Evolutionary conservation across 2,329 filamentous ascomycete species (phyloP).

Genomic region (Ophiocordyceps camponoti-saundersi): DNA sequence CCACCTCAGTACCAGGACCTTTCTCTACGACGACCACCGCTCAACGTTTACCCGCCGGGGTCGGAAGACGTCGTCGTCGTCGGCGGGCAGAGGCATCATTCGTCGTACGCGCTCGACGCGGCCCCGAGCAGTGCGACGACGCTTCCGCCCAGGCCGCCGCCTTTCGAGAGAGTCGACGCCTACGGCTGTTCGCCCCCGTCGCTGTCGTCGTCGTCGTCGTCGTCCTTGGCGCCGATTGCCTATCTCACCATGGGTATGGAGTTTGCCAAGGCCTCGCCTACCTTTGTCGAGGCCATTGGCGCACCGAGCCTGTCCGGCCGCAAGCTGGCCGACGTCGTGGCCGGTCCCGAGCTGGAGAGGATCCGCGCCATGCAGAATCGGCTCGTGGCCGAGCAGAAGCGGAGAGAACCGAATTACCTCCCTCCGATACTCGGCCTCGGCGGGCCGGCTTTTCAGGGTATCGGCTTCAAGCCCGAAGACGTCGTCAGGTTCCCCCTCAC

Average conservation of each 20-base stretch:
- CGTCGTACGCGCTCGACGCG: slow-evolving; percentile 36
- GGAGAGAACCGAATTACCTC: slow-evolving; percentile 43
- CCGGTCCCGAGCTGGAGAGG: slow-evolving; percentile 32
- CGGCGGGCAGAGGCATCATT: slow-evolving; percentile 24
- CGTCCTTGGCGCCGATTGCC: slow-evolving; percentile 31
- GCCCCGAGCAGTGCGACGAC: slow-evolving; percentile 25
- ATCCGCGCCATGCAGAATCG: slow-evolving; percentile 30
- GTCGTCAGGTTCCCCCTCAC: slow-evolving; percentile 33
- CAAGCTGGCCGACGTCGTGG: slow-evolving; percentile 37
- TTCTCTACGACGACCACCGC: slow-evolving; percentile 30
- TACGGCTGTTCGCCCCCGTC: not conserved
- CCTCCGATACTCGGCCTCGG: slow-evolving; percentile 44
- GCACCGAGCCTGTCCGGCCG: slow-evolving; percentile 27
- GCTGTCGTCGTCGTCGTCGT: slow-evolving; percentile 6
- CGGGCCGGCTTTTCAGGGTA: slow-evolving; percentile 34
- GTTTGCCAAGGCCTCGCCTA: slow-evolving; percentile 35
- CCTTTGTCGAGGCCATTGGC: slow-evolving; percentile 39
- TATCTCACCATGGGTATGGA: slow-evolving; percentile 42
- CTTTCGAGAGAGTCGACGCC: slow-evolving; percentile 28
- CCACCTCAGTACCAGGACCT: slow-evolving; percentile 28
- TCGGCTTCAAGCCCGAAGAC: slow-evolving; percentile 37
- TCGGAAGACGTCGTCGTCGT: slow-evolving; percentile 30
- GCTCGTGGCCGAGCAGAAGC: slow-evolving; percentile 38
- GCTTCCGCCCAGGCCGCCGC: slow-evolving; percentile 26
- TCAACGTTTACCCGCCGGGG: slow-evolving; percentile 31